Percentiles rank a stretch among this genome's conserved stretches.
phyloP scores from a whole-genome alignment of 306 rosid genomes.

The Gillenia trifoliata region DNA sequence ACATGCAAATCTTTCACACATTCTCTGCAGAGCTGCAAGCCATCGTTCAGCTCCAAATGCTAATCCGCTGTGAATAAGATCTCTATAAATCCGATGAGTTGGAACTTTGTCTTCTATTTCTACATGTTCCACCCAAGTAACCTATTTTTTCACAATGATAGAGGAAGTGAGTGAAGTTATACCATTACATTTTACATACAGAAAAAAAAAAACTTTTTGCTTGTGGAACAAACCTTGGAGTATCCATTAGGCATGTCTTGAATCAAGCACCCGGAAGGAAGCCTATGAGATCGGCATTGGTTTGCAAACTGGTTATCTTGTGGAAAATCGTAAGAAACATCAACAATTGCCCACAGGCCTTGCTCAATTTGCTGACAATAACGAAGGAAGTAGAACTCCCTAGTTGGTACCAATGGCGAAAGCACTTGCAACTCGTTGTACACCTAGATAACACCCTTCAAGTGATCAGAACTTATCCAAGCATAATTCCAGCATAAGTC shows the following conservation, averaged over 20 bases:
- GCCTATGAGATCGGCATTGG: constrained; percentile 57
- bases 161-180: background rate
- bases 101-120: constrained; percentile 83
- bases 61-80: constrained; percentile 54
- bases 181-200: background rate
- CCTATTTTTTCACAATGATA: constrained; percentile 30
- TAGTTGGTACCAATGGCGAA: constrained; percentile 75
- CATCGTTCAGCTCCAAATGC: constrained; percentile 91
- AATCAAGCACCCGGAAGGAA: constrained; percentile 87
- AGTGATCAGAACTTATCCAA: background rate
- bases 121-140: constrained; percentile 90
- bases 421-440: constrained; percentile 76
- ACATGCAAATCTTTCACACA: constrained; percentile 87
- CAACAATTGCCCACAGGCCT: constrained; percentile 78
- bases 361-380: constrained; percentile 83
- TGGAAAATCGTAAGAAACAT: constrained; percentile 73
- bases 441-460: constrained; percentile 46
- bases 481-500: background rate
- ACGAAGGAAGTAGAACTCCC: constrained; percentile 79
- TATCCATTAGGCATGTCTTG: constrained; percentile 97
- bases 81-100: constrained; percentile 62
- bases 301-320: constrained; percentile 60
- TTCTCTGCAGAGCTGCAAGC: constrained; percentile 72
- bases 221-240: constrained; percentile 49
- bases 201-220: background rate